These are phyloP conservation scores for Pyricularia pennisetigena DNA, from an alignment of 2,329 filamentous ascomycete genomes.

Conservation along the genomic window DNA sequence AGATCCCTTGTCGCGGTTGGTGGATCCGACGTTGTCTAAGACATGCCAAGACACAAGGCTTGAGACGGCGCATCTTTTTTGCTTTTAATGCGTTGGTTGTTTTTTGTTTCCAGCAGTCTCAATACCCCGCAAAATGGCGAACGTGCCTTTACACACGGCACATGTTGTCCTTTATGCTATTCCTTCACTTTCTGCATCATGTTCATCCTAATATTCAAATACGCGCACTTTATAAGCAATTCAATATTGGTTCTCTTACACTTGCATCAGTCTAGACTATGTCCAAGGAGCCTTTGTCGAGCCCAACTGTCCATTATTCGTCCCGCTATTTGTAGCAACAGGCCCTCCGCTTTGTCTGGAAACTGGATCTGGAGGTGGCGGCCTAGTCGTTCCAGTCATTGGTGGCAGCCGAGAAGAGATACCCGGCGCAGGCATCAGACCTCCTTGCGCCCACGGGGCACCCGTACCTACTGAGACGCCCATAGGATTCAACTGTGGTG, in stretches of 20 bases:
- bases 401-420: slow-evolving; percentile 25
- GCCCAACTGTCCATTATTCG: slow-evolving; percentile 26
- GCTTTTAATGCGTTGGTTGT: not conserved
- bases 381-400: slow-evolving; percentile 5
- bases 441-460: slow-evolving; percentile 17
- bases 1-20: not conserved
- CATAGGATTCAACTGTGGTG: not conserved
- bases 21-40: not conserved
- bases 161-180: not conserved
- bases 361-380: slow-evolving; percentile 7
- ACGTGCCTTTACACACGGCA: not conserved
- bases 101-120: not conserved
- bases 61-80: not conserved
- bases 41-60: not conserved
- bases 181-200: not conserved
- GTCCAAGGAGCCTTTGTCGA: slow-evolving; percentile 39
- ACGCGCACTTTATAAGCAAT: not conserved
- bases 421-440: slow-evolving; percentile 15
- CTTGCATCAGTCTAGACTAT: not conserved
- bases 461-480: slow-evolving; percentile 8
- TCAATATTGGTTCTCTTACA: not conserved
- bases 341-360: slow-evolving; percentile 5
- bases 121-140: not conserved
- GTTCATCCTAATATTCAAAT: not conserved
- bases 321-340: slow-evolving; percentile 12